Conservation (phyloP, 108 stramenopile genomes). For the Skeletonema costatum region DNA sequence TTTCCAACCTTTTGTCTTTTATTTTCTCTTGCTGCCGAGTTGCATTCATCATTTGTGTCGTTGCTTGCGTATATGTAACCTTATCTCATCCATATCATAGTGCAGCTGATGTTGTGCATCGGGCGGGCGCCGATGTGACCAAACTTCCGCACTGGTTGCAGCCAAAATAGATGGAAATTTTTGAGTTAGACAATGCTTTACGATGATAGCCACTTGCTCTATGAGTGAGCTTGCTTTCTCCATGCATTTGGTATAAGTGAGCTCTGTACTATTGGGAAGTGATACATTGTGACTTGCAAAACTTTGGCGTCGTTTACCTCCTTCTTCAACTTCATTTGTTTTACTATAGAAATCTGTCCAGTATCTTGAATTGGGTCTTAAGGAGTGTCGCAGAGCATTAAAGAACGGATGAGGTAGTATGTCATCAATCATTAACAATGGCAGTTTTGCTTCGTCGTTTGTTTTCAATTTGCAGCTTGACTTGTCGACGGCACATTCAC, state of each 20-base stretch:
- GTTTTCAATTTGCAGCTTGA: not conserved
- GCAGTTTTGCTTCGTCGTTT: not conserved
- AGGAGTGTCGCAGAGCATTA: slow-evolving; percentile 26
- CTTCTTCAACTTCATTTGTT: not conserved
- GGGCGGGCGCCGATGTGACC: slow-evolving; percentile 44
- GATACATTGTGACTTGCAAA: slow-evolving; percentile 49
- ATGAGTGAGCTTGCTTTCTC: slow-evolving; percentile 13
- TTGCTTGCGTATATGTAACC: slow-evolving; percentile 10
- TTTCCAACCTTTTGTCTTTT: slow-evolving; percentile 9
- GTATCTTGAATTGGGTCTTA: slow-evolving; percentile 31
- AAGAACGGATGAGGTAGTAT: slow-evolving; percentile 28
- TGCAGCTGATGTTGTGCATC: slow-evolving; percentile 51
- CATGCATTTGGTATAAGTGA: slow-evolving; percentile 3
- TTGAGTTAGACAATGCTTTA: slow-evolving; percentile 9
- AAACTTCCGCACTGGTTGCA: slow-evolving; percentile 51
- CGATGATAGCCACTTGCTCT: slow-evolving; percentile 49
- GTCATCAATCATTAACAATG: slow-evolving; percentile 25
- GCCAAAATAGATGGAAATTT: slow-evolving; percentile 28
- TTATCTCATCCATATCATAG: slow-evolving; percentile 52
- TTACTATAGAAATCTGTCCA: slow-evolving; percentile 40
- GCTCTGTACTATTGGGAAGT: not conserved
- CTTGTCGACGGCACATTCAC: slow-evolving; percentile 4
- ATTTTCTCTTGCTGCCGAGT: not conserved
- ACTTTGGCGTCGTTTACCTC: slow-evolving; percentile 1
- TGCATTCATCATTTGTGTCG: slow-evolving; percentile 4